These are phyloP conservation scores for Paraphaeosphaeria minitans DNA, from an alignment of 2,329 filamentous ascomycete genomes.

Conservation along the genomic window DNA sequence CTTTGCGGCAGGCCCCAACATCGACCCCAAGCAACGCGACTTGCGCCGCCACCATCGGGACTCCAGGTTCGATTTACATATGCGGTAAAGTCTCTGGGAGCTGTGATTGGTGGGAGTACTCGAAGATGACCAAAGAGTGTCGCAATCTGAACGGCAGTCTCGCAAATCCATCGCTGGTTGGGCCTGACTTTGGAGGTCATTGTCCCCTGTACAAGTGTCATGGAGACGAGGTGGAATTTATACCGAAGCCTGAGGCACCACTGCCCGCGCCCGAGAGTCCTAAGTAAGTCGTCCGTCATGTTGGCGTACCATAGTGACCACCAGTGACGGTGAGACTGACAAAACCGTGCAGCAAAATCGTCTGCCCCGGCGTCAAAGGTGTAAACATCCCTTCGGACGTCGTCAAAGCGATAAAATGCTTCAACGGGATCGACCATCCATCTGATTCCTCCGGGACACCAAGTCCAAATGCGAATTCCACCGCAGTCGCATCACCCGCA, in stretches of 20 bases:
- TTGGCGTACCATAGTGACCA: background rate
- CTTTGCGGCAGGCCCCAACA: background rate
- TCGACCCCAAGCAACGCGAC: background rate
- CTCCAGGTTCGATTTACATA: background rate
- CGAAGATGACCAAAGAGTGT: background rate
- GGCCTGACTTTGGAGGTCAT: background rate
- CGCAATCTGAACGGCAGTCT: background rate
- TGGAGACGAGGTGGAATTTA: background rate
- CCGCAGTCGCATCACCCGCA: background rate
- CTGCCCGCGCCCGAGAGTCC: background rate
- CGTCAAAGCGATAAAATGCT: background rate
- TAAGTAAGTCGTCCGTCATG: background rate
- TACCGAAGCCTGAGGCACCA: background rate
- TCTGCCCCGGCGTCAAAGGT: background rate
- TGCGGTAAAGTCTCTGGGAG: background rate
- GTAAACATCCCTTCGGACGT: background rate
- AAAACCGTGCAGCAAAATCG: background rate
- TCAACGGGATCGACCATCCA: background rate
- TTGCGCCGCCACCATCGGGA: background rate
- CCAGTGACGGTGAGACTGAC: background rate
- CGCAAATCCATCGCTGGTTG: background rate
- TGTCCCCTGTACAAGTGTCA: background rate
- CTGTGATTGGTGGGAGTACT: background rate
- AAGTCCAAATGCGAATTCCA: background rate
- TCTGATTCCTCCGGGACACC: background rate